These are phyloP conservation scores for Cichorium intybus DNA, from an alignment of 140 eudicot genomes.

Conservation along the genomic window DNA sequence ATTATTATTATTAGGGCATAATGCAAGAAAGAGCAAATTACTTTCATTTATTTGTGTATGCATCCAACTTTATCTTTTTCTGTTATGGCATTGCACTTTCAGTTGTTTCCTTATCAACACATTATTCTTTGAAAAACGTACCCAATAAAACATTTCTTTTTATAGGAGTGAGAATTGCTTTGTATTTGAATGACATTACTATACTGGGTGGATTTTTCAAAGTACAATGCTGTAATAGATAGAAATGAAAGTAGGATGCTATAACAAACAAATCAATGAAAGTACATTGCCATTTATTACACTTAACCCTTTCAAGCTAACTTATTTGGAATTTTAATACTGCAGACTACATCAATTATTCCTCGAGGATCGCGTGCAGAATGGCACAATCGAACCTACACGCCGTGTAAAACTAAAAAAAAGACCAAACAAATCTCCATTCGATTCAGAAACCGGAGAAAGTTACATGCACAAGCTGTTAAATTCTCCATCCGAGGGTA, in stretches of 20 bases:
- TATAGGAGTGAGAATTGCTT: not conserved
- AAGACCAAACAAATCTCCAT: slow-evolving; percentile 59
- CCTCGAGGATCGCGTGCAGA: slow-evolving; percentile 78
- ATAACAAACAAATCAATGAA: not conserved
- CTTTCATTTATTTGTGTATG: not conserved
- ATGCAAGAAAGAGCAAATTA: not conserved
- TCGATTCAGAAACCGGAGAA: slow-evolving; percentile 42
- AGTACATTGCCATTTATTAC: not conserved
- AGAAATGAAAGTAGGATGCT: not conserved
- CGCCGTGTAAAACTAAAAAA: slow-evolving; percentile 73
- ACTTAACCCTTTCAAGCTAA: slow-evolving; percentile 15
- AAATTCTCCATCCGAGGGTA: slow-evolving; percentile 48
- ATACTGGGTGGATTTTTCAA: not conserved
- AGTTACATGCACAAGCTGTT: slow-evolving; percentile 66
- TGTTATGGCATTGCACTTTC: not conserved
- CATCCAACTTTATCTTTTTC: not conserved
- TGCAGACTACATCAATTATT: slow-evolving; percentile 87
- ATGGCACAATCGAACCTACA: slow-evolving; percentile 53
- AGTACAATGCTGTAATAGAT: too few species aligned
- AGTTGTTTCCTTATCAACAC: too few species aligned
- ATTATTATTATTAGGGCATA: not conserved
- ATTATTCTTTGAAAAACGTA: too few species aligned
- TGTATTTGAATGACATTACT: not conserved
- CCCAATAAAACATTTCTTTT: not conserved
- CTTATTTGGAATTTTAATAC: slow-evolving; percentile 10